A percentile compares a stretch with the other conserved stretches of the same genome.
Evolutionary conservation across 306 rosid genomes (phyloP).

Genomic region (Calophaca sinica): DNA sequence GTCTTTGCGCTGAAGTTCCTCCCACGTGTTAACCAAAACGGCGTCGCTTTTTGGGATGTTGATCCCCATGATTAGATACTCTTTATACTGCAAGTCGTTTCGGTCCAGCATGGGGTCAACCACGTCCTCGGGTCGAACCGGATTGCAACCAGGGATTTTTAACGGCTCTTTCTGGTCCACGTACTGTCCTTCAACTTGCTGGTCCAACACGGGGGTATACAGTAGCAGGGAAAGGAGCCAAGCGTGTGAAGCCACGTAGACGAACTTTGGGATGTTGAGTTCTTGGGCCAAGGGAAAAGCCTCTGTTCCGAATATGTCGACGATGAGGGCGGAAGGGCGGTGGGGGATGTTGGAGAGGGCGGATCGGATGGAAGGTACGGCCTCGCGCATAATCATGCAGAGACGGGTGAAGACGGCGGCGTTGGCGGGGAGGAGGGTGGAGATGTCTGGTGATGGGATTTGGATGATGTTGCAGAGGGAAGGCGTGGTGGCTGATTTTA

Average conservation of each 20-base stretch:
- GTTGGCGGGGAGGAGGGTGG: slow-evolving; percentile 18
- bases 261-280: slow-evolving; percentile 43
- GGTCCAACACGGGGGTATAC: slow-evolving; percentile 39
- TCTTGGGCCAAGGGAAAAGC: slow-evolving; percentile 45
- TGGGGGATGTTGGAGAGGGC: not conserved
- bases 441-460: slow-evolving; percentile 44
- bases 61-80: not conserved
- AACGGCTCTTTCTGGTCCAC: slow-evolving; percentile 47
- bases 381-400: slow-evolving; percentile 47
- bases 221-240: slow-evolving; percentile 38
- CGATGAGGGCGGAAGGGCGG: slow-evolving; percentile 48
- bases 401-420: slow-evolving; percentile 17
- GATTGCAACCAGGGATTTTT: slow-evolving; percentile 51
- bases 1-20: slow-evolving; percentile 16
- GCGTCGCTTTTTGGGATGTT: not conserved
- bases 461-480: slow-evolving; percentile 45
- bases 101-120: slow-evolving; percentile 52
- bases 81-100: slow-evolving; percentile 40
- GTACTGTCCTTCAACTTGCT: slow-evolving; percentile 47
- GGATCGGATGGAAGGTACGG: slow-evolving; percentile 27
- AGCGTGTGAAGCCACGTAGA: slow-evolving; percentile 44
- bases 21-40: slow-evolving; percentile 46
- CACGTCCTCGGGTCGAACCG: slow-evolving; percentile 48
- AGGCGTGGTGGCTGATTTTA: slow-evolving; percentile 34
- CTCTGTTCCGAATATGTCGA: slow-evolving; percentile 48